phyloP scores from a whole-genome alignment of 176 grass and related monocot genomes.

The Carex scoparia region DNA sequence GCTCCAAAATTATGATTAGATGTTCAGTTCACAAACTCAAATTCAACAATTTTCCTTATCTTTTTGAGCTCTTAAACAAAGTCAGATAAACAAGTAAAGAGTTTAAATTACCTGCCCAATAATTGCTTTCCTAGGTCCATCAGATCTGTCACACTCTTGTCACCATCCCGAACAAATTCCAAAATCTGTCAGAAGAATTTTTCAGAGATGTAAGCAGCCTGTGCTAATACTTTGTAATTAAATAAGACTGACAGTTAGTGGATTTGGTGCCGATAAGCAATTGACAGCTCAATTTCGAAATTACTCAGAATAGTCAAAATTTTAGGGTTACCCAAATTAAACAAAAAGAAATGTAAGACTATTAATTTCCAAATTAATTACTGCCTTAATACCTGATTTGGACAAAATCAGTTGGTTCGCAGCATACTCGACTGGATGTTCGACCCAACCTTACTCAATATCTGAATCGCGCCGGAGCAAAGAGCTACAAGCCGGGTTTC shows the following conservation, averaged over 20 bases:
- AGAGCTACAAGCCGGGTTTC: too few relatives aligned
- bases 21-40: neutral
- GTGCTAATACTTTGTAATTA: neutral
- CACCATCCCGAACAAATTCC: slow-evolving; percentile 86
- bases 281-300: too few relatives aligned
- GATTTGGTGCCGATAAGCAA: too few relatives aligned
- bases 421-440: too few relatives aligned
- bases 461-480: too few relatives aligned
- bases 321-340: too few relatives aligned
- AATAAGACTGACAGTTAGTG: neutral
- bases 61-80: neutral
- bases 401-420: too few relatives aligned
- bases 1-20: neutral
- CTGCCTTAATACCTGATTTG: too few relatives aligned
- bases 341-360: too few relatives aligned
- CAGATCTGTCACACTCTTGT: slow-evolving; percentile 62
- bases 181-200: slow-evolving; percentile 49
- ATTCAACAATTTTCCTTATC: neutral
- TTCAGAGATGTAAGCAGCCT: neutral
- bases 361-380: too few relatives aligned
- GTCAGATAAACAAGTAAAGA: neutral
- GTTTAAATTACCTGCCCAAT: slow-evolving; percentile 51
- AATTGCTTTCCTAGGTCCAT: slow-evolving; percentile 86
- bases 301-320: too few relatives aligned
- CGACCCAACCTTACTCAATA: too few relatives aligned